Percentiles rank a stretch among this genome's conserved stretches.
Evolutionary conservation across 1,139 yeast genomes (phyloP).

Genomic region (Yamadazyma dendronema): DNA sequence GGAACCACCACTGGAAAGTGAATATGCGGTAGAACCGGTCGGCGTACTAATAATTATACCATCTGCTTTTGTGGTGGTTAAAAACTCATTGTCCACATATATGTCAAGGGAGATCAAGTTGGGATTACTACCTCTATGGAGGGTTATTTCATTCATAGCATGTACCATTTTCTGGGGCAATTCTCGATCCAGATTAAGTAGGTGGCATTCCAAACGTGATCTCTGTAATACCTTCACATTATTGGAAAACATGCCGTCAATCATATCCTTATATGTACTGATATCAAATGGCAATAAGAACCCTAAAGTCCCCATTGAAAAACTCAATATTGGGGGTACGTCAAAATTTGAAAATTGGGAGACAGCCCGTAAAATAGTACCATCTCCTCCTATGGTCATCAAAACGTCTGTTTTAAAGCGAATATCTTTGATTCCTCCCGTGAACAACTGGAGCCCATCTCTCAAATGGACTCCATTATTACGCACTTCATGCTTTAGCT

Average conservation of each 20-base stretch:
- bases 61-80: constrained; percentile 90
- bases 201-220: constrained; percentile 73
- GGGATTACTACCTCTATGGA: constrained; percentile 88
- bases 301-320: constrained; percentile 90
- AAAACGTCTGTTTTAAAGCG: constrained; percentile 62
- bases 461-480: constrained; percentile 9
- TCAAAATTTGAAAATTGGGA: constrained; percentile 60
- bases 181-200: constrained; percentile 19
- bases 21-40: constrained; percentile 94
- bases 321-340: constrained; percentile 88
- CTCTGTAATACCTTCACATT: constrained; percentile 66
- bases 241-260: constrained; percentile 62
- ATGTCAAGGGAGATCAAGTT: constrained; percentile 82
- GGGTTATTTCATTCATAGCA: constrained; percentile 88
- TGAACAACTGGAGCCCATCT: constrained; percentile 27
- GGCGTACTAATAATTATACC: constrained; percentile 87
- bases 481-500: constrained; percentile 46
- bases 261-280: constrained; percentile 56
- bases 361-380: constrained; percentile 79
- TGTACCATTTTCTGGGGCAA: constrained; percentile 38
- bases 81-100: constrained; percentile 72
- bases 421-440: constrained; percentile 61
- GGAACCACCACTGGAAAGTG: constrained; percentile 87
- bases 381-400: constrained; percentile 93
- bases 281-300: constrained; percentile 86